A percentile compares a stretch with the other conserved stretches of the same genome.
Conservation (phyloP, 345 rosid genomes). For the Camelina hispida region DNA sequence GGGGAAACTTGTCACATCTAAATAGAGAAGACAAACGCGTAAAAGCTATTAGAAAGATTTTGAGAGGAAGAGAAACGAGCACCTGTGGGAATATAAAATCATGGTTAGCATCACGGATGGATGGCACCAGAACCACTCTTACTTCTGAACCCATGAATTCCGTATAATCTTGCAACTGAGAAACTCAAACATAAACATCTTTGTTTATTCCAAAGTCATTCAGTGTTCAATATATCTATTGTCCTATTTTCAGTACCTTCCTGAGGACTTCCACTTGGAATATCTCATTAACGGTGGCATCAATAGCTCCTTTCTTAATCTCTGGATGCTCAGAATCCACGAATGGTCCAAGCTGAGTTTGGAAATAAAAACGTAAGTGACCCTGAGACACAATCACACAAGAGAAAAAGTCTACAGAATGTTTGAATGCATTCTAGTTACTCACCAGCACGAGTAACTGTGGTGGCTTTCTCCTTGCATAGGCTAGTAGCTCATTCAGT, state of each 20-base stretch:
- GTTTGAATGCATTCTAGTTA: slow-evolving; percentile 14
- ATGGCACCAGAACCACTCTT: slow-evolving; percentile 75
- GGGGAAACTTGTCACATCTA: slow-evolving; percentile 5
- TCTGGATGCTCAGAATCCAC: slow-evolving; percentile 90
- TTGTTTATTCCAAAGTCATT: slow-evolving; percentile 5
- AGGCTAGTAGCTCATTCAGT: slow-evolving; percentile 75
- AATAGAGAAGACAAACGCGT: not conserved
- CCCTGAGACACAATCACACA: slow-evolving; percentile 10
- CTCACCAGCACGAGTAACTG: slow-evolving; percentile 83
- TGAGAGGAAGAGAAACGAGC: slow-evolving; percentile 26
- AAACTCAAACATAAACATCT: slow-evolving; percentile 4
- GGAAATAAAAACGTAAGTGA: slow-evolving; percentile 1
- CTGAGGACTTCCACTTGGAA: slow-evolving; percentile 65
- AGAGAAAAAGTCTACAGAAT: not conserved
- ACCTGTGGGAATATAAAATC: slow-evolving; percentile 98
- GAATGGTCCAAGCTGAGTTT: slow-evolving; percentile 87
- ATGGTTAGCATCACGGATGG: slow-evolving; percentile 88
- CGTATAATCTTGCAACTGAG: slow-evolving; percentile 84
- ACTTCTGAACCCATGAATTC: slow-evolving; percentile 76
- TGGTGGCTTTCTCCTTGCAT: slow-evolving; percentile 80
- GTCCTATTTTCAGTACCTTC: slow-evolving; percentile 55
- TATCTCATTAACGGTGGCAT: slow-evolving; percentile 66
- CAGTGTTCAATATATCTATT: slow-evolving; percentile 5
- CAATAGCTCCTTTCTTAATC: slow-evolving; percentile 67
- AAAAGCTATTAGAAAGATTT: not conserved